phyloP scores from a whole-genome alignment of 139 green algal genomes.

The Eudorina sp. region DNA sequence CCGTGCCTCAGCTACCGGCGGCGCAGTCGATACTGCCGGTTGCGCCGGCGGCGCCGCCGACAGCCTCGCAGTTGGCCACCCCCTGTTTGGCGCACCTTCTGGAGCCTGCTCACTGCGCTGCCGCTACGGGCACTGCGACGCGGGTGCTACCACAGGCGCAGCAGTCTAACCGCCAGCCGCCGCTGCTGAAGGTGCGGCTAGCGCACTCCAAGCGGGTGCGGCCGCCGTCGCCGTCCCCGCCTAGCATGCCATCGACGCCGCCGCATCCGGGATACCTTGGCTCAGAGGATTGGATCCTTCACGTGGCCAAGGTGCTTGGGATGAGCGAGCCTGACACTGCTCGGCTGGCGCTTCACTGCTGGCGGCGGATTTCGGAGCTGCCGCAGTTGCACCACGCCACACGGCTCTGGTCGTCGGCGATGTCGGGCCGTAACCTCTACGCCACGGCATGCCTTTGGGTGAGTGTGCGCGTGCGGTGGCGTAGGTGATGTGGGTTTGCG shows the following conservation, averaged over 20 bases:
- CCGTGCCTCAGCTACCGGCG: background rate
- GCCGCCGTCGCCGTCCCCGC: background rate
- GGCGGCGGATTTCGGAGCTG: slow-evolving; percentile 20
- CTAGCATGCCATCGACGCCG: background rate
- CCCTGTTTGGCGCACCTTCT: background rate
- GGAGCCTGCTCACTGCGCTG: background rate
- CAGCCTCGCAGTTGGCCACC: background rate
- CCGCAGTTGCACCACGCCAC: slow-evolving; percentile 6
- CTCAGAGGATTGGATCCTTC: slow-evolving; percentile 28
- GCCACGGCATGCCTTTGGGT: slow-evolving; percentile 32
- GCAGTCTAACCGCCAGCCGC: background rate
- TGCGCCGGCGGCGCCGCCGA: background rate
- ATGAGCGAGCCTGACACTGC: slow-evolving; percentile 6
- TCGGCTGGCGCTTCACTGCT: slow-evolving; percentile 40
- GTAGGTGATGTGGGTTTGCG: no score
- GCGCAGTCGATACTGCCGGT: background rate
- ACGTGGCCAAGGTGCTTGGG: background rate
- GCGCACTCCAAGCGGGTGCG: background rate
- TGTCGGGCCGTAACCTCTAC: background rate
- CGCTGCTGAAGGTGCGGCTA: background rate
- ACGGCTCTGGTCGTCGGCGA: background rate
- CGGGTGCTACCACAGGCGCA: background rate
- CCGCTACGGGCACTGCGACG: background rate
- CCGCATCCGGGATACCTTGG: background rate
- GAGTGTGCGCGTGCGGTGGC: no score